Evolutionary conservation across 2,329 filamentous ascomycete genomes (phyloP), one percentile per base, ranked within the genome.

Genomic region (Colletotrichum sp.): DNA sequence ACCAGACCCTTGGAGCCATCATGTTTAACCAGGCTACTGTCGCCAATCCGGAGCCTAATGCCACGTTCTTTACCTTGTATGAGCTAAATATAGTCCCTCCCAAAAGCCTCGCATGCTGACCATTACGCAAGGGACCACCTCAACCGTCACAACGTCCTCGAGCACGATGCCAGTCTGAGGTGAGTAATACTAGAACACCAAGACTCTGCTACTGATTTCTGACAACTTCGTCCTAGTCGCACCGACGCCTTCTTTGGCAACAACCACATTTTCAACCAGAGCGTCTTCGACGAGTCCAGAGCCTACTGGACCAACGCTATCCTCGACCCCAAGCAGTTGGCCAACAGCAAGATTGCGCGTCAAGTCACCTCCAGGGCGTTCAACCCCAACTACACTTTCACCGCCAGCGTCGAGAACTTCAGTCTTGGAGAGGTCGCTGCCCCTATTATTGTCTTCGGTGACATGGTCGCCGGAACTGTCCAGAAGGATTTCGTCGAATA

Each of bases 231-330:
- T 28, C 7, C 3, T 28, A 88, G 86, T 55, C 88, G 89, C 30
- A 78, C 82, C 3, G 89, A 91, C 73, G 86, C 85, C 10, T 87
- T 82, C 83, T 85, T 89, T 69, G 89, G 89, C 26, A 87, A 88
- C 80, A 87, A 88, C 77, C 85, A 88, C 77, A 71, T 86, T 71
- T 91, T 91, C 83, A 90, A 91, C 80, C 81, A 87, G 68, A 86
- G 84, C 4, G 79, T 90, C 76, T 91, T 90, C 79, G 84, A 87
- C 67, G 80, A 85, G 71, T 86, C 85, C 1, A 82, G 78, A 52
- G 73, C 78, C 6, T 90, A 87, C 81, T 91, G 88, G 87, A 88
- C 85, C 0, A 81, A 72, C 0, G 79, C 83, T 4, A 80, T 82
- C 21, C 78, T 91, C 34, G 81, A 84, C 26, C 79, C 85, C 2